These are phyloP conservation scores for Leccinum boreale DNA, from an alignment of 768 basidiomycete genomes.

Conservation along the genomic window DNA sequence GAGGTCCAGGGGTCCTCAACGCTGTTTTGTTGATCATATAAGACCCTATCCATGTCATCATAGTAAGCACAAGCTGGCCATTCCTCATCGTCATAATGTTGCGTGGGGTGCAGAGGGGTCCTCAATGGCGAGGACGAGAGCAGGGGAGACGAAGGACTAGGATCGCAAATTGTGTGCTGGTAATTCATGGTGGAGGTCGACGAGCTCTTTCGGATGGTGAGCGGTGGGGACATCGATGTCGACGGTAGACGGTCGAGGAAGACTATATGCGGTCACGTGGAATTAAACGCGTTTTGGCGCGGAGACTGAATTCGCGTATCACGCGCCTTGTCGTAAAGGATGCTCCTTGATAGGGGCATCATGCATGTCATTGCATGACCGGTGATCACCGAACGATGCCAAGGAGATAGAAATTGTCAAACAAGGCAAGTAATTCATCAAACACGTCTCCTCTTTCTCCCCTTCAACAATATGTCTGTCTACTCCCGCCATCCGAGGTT, in stretches of 20 bases:
- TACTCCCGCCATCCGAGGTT: slow-evolving; percentile 31
- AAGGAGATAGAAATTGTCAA: too few species aligned
- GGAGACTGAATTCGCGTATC: slow-evolving; percentile 25
- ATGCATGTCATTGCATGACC: too few species aligned
- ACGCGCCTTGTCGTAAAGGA: slow-evolving; percentile 17
- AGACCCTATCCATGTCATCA: neutral
- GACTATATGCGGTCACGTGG: slow-evolving; percentile 32
- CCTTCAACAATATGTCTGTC: slow-evolving; percentile 21
- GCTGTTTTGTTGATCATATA: neutral
- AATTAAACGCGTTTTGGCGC: slow-evolving; percentile 33
- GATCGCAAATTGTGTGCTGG: neutral
- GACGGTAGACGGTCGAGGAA: slow-evolving; percentile 12
- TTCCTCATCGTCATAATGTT: slow-evolving; percentile 2
- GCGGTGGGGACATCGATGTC: slow-evolving; percentile 30
- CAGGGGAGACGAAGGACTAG: slow-evolving; percentile 16
- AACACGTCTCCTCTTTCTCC: slow-evolving; percentile 4
- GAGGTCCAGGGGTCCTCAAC: slow-evolving; percentile 4
- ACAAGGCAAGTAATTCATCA: too few species aligned
- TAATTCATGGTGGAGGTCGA: slow-evolving; percentile 12
- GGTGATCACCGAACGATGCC: too few species aligned
- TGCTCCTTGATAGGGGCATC: too few species aligned
- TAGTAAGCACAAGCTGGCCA: slow-evolving; percentile 1
- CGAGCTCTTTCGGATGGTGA: slow-evolving; percentile 24
- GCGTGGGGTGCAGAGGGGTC: slow-evolving; percentile 13
- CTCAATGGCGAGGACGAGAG: slow-evolving; percentile 19